Conservation (phyloP, 1,139 yeast genomes). For the Eremothecium gossypii region DNA sequence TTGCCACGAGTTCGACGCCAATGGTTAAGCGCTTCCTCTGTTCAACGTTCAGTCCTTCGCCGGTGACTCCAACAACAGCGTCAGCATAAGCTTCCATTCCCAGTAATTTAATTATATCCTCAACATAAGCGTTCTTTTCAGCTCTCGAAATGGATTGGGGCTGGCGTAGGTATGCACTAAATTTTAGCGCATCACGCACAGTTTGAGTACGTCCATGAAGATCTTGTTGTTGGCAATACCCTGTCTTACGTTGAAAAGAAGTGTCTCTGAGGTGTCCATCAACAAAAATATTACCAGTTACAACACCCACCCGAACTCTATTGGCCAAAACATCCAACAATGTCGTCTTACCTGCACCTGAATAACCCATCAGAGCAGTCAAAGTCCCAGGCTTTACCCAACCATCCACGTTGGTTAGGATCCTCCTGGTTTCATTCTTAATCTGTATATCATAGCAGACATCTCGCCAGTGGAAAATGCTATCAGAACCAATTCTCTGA, state of each 20-base stretch:
- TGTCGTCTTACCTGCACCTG: slow-evolving; percentile 73
- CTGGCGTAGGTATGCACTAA: slow-evolving; percentile 61
- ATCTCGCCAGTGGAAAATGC: slow-evolving; percentile 45
- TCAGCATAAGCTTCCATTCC: slow-evolving; percentile 62
- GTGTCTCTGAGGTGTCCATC: slow-evolving; percentile 50
- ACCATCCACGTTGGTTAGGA: slow-evolving; percentile 54
- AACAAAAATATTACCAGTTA: slow-evolving; percentile 57
- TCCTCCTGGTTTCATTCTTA: slow-evolving; percentile 43
- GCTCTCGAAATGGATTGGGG: slow-evolving; percentile 39
- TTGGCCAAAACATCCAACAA: slow-evolving; percentile 55
- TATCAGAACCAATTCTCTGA: slow-evolving; percentile 14
- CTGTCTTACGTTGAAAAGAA: slow-evolving; percentile 62
- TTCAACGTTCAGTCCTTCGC: slow-evolving; percentile 59
- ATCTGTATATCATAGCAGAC: slow-evolving; percentile 43
- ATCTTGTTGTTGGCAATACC: slow-evolving; percentile 69
- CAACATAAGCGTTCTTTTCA: slow-evolving; percentile 58
- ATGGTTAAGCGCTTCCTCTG: slow-evolving; percentile 68
- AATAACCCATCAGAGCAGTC: slow-evolving; percentile 65
- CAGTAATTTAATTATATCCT: slow-evolving; percentile 48
- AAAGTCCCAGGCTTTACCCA: slow-evolving; percentile 61
- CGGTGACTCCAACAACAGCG: slow-evolving; percentile 65
- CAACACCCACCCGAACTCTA: slow-evolving; percentile 59
- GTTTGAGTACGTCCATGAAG: slow-evolving; percentile 53
- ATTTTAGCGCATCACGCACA: slow-evolving; percentile 59
- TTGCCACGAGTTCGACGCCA: slow-evolving; percentile 76